A percentile compares a stretch with the other conserved stretches of the same genome.
Conservation (phyloP, 257 asterid genomes). For the Ehretia macrophylla region DNA sequence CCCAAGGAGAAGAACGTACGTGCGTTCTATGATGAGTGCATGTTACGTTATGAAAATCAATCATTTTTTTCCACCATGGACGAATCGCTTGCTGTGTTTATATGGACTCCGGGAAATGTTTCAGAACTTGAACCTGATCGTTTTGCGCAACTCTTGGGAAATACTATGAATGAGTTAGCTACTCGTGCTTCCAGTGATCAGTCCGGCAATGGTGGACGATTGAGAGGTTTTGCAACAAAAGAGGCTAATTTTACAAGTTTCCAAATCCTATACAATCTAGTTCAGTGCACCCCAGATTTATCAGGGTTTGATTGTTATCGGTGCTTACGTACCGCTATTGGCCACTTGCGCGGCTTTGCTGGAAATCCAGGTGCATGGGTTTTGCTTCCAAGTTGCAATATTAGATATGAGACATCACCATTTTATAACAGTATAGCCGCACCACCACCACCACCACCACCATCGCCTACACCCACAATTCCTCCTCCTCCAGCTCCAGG, state of each 20-base stretch:
- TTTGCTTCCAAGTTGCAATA: constrained; percentile 2
- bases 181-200: neutral
- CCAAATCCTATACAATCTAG: constrained; percentile 1
- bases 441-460: neutral
- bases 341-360: neutral
- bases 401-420: constrained; percentile 3
- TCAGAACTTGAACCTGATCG: neutral
- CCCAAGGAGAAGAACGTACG: neutral
- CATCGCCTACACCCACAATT: neutral
- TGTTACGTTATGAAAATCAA: neutral
- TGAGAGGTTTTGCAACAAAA: constrained; percentile 9
- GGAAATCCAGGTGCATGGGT: constrained; percentile 5
- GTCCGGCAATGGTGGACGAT: neutral
- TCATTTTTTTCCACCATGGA: neutral
- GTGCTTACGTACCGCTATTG: constrained; percentile 3
- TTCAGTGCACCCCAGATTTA: constrained; percentile 28
- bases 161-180: neutral
- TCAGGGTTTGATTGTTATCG: constrained; percentile 1
- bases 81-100: neutral
- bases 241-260: neutral
- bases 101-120: neutral
- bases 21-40: neutral
- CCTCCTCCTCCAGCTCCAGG: neutral
- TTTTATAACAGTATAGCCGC: neutral
- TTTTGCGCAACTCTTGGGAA: neutral